Conservation (phyloP, 441 rosid genomes). For the Populus tomentosa region DNA sequence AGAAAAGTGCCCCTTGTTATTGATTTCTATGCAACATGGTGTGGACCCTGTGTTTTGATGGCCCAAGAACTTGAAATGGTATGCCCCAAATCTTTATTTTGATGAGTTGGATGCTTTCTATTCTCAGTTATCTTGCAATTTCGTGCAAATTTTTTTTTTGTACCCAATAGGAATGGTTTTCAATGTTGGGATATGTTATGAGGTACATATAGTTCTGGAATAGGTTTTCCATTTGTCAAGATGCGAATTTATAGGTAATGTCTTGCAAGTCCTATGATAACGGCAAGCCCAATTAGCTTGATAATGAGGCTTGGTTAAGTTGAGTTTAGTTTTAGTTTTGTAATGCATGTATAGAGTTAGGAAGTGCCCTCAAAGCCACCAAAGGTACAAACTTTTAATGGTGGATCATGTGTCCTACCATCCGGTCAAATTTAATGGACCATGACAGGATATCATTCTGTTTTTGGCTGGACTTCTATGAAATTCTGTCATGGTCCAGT, state of each 20-base stretch:
- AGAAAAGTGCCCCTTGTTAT: conserved; percentile 69
- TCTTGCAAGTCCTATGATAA: neutral
- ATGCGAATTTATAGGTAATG: neutral
- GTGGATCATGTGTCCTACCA: neutral
- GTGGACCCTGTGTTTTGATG: conserved; percentile 93
- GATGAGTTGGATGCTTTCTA: neutral
- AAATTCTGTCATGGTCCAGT: neutral
- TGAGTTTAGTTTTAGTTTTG: neutral
- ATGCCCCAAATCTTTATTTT: conserved; percentile 1
- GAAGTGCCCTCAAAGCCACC: neutral
- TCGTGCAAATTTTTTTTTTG: neutral
- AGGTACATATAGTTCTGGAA: neutral
- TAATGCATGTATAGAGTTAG: neutral
- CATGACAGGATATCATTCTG: neutral
- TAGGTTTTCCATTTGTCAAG: neutral
- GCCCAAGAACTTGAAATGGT: conserved; percentile 96
- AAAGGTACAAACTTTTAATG: neutral
- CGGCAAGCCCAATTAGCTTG: neutral
- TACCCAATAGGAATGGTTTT: neutral
- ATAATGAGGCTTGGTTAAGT: neutral
- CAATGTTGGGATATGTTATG: neutral
- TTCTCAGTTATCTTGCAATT: neutral
- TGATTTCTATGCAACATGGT: conserved; percentile 96
- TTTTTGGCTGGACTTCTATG: neutral
- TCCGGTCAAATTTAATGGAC: neutral